Conservation (phyloP, 495 filamentous ascomycete genomes). For the Aspergillus steynii region DNA sequence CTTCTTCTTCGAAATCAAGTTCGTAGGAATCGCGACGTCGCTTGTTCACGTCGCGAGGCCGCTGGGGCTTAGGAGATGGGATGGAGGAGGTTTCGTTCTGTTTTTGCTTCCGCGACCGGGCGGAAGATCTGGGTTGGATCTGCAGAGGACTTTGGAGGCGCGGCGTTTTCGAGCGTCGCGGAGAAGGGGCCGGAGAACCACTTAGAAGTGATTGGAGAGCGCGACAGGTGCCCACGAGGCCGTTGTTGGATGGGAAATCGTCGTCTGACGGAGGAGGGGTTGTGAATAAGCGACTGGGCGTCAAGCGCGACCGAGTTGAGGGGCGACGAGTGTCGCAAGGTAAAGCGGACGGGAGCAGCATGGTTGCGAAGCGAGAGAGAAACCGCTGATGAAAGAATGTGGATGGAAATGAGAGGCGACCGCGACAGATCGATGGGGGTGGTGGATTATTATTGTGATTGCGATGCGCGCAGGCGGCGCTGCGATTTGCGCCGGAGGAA, state of each 20-base stretch:
- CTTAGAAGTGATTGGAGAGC: constrained; percentile 68
- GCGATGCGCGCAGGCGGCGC: constrained; percentile 25
- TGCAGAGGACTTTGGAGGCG: constrained; percentile 53
- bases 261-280: constrained; percentile 61
- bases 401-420: constrained; percentile 1
- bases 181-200: constrained; percentile 39
- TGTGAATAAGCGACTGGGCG: constrained; percentile 62
- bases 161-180: constrained; percentile 37
- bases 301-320: constrained; percentile 38
- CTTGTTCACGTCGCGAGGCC: constrained; percentile 58
- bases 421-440: constrained; percentile 8
- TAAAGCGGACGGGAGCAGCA: constrained; percentile 73
- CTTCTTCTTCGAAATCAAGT: constrained; percentile 47
- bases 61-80: constrained; percentile 29
- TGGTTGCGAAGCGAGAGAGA: constrained; percentile 30
- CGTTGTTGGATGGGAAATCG: constrained; percentile 51
- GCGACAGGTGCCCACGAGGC: constrained; percentile 68
- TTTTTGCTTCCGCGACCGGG: constrained; percentile 41
- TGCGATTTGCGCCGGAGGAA: constrained; percentile 39
- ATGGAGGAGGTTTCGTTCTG: constrained; percentile 9
- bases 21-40: constrained; percentile 58
- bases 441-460: constrained; percentile 13
- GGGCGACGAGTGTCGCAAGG: constrained; percentile 65
- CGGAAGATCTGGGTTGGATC: constrained; percentile 51
- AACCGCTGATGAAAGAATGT: constrained; percentile 1